Base-by-base conservation (phyloP, 176 grass and related monocot genomes). In the Thinopyrum elongatum region DNA sequence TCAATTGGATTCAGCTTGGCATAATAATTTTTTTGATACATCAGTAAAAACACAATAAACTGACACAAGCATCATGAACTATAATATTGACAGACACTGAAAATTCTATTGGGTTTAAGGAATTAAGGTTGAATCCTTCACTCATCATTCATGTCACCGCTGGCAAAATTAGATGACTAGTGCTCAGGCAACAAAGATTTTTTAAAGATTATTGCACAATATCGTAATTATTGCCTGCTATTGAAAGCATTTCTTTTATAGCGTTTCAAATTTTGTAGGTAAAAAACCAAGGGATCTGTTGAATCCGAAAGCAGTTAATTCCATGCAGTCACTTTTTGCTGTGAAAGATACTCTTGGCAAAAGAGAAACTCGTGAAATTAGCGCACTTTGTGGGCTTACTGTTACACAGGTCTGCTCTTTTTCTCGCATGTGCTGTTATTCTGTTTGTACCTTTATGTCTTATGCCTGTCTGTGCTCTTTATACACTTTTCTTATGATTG, bases 261-360 rank as follows among this genome's bases (percentile, higher is more conserved):
- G 3, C 69, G 38, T 27, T 82, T 76, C 21, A 79, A 71, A 59
- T 59, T 87, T 85, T 85, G 44, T 80, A 98, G 96, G 97, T 74
- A 99, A 96, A 90, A 95, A 80, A n/a, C 97, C 97, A 61, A 89
- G 92, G 46, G 97, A 96, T 87, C 89, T 94, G 88, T 90, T 99
- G 85, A 95, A 94, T 80, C 94, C 97, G 76, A 99, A 99, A 91
- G 85, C 97, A 63, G 85, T 90, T 21, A 94, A 92, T 44, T 94
- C 78, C 72, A 92, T 99, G 94, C 97, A 96, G 78, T 99, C 97
- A 61, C 79, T 99, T 92, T 99, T 99, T 82, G 94, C 97, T 46
- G 85, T 96, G 70, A 99, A 99, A 87, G 97, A 99, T 79, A 91
- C 80, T 85, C 88, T 99, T 88, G 94, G 94, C 19, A 99, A 99